Evolutionary conservation across 1,284 basidiomycete species (phyloP), one percentile per base, ranked within the genome.

Genomic region (Ustanciosporium gigantosporum): DNA sequence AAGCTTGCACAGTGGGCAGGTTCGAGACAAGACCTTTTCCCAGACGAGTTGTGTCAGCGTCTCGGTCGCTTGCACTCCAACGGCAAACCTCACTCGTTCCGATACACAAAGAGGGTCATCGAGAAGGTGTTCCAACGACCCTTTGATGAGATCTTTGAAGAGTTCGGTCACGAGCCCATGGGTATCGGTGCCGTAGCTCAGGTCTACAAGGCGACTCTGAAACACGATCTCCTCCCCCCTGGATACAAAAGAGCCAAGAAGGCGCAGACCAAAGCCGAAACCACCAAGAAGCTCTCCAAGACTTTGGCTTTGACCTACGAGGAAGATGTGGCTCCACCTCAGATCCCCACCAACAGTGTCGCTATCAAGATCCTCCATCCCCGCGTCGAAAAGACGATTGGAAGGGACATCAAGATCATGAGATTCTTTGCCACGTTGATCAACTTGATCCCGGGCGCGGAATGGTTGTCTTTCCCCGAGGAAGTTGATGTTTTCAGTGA

Each of bases 1-100:
- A 99, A 99, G 89, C 84, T 98, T 41, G 90, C 91, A 1, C 95
- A 99, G 83, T 99, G 95, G 95, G 95, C 95, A 1, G 95, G 89
- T 5, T 93, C 92, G 22, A 85, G 95, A 43, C 88, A 88, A 36
- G 95, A 99, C 78, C 81, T 99, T 5, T 98, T 99, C 80, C 91
- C 95, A 1, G 83, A 87, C n/a, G 79, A 85, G n/a, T 84, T 99
- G 4, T 99, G 95, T 78, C 84, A 89, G 48, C 84, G 85, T 57
- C 83, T 99, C 70, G 90, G 90, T 37, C 85, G 86, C 46, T 81
- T 97, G 14, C 95, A 99, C 76, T 96, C 93, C 3, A 88, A 85
- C 65, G 91, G 88, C 49, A 87, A 85, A 60, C 87, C 90, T 0
- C 95, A 99, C 80, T 82, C 87, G 1, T 80, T 97, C 56, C 70